Evolutionary conservation across 2,329 filamentous ascomycete genomes (phyloP).

Genomic region (Botrytis hyacinthi): DNA sequence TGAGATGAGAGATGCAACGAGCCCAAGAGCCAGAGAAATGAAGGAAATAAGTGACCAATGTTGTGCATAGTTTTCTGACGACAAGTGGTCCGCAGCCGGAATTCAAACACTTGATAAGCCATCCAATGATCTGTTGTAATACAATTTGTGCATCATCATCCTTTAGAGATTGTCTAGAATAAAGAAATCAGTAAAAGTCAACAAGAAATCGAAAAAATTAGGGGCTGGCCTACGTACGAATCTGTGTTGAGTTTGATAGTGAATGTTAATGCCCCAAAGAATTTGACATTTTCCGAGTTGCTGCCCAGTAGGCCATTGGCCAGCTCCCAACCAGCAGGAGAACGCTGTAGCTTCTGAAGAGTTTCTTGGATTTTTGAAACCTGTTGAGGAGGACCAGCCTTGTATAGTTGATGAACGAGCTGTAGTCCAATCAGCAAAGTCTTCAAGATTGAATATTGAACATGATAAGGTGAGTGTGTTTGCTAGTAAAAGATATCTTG

Average conservation of each 20-base stretch:
- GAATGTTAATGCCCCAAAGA: constrained; percentile 90
- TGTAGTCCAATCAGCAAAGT: constrained; percentile 22
- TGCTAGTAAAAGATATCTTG: neutral
- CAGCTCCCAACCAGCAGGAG: constrained; percentile 79
- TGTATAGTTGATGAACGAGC: constrained; percentile 52
- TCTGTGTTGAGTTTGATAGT: constrained; percentile 95
- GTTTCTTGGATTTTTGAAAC: constrained; percentile 64
- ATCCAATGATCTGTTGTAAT: constrained; percentile 58
- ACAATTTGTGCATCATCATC: constrained; percentile 58
- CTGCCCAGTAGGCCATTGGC: constrained; percentile 72
- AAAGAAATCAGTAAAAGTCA: constrained; percentile 23
- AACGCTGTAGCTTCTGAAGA: constrained; percentile 75
- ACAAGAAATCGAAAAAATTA: neutral
- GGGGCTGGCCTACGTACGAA: constrained; percentile 56
- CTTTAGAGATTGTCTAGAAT: constrained; percentile 48
- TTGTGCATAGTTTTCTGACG: constrained; percentile 72
- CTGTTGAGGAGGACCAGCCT: constrained; percentile 43
- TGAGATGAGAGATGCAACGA: constrained; percentile 62
- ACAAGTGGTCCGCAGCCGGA: constrained; percentile 59
- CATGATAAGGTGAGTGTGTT: neutral
- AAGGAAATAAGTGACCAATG: constrained; percentile 71
- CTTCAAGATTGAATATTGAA: neutral
- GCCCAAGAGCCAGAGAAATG: constrained; percentile 67
- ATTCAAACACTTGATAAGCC: constrained; percentile 56
- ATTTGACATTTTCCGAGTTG: constrained; percentile 72